Conservation (phyloP, 2,329 filamentous ascomycete genomes). For the Neopestalotiopsis sp. region DNA sequence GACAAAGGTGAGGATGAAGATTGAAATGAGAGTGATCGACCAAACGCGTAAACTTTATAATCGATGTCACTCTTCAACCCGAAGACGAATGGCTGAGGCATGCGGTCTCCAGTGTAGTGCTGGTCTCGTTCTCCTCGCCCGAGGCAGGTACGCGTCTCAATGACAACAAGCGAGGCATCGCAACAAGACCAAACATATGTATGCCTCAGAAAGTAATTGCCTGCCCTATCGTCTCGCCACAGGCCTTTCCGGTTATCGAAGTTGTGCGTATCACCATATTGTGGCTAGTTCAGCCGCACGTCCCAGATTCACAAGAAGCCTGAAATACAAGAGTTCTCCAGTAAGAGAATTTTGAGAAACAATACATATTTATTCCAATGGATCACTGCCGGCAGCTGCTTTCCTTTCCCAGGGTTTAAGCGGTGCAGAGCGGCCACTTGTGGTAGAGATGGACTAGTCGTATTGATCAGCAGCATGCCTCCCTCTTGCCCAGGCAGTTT, state of each 20-base stretch:
- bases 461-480: background rate
- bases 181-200: too few relatives aligned
- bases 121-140: too few relatives aligned
- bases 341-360: background rate
- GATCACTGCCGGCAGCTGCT: background rate
- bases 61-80: too few relatives aligned
- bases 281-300: background rate
- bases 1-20: background rate
- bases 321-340: background rate
- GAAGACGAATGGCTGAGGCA: too few relatives aligned
- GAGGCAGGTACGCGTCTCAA: too few relatives aligned
- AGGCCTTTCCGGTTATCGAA: background rate
- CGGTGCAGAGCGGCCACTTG: conserved; percentile 19
- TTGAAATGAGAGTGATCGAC: too few relatives aligned
- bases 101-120: too few relatives aligned
- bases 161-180: too few relatives aligned
- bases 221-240: background rate
- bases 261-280: too few relatives aligned
- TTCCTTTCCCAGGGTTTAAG: conserved; percentile 22
- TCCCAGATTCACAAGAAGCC: background rate
- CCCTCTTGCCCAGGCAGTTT: background rate
- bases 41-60: too few relatives aligned
- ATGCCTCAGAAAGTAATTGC: too few relatives aligned
- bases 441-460: conserved; percentile 21
- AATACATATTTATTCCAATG: background rate